A percentile compares a stretch with the other conserved stretches of the same genome.
Conservation (phyloP, 768 basidiomycete species). For the Lentinus tigrinus region DNA sequence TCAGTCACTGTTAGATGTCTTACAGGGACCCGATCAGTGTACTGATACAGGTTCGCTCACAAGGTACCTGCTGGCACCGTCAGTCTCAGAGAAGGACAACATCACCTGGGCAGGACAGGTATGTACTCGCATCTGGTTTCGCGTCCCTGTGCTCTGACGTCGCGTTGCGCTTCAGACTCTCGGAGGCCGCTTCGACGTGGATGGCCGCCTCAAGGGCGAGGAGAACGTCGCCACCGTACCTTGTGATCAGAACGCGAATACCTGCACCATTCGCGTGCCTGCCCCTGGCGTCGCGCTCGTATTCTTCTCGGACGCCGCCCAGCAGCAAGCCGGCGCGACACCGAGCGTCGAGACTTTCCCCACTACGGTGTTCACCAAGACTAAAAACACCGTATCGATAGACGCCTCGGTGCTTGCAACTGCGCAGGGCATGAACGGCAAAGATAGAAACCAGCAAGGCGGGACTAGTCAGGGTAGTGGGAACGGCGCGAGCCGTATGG, state of each 20-base stretch:
- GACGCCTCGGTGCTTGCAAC: constrained; percentile 55
- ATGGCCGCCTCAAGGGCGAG: constrained; percentile 38
- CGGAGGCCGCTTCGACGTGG: constrained; percentile 35
- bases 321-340: constrained; percentile 32
- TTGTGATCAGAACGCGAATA: constrained; percentile 42
- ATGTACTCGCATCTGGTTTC: background rate
- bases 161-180: constrained; percentile 22
- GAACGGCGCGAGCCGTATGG: background rate
- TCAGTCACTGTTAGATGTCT: constrained; percentile 26
- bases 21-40: background rate
- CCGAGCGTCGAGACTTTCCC: constrained; percentile 48
- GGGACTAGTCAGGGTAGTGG: constrained; percentile 26
- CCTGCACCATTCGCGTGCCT: constrained; percentile 59
- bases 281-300: constrained; percentile 78
- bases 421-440: constrained; percentile 56
- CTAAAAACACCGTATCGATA: constrained; percentile 53
- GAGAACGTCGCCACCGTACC: constrained; percentile 33
- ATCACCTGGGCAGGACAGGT: constrained; percentile 53
- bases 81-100: constrained; percentile 41
- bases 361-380: constrained; percentile 48
- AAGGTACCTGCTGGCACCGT: constrained; percentile 36
- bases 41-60: background rate
- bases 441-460: constrained; percentile 29
- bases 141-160: background rate
- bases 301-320: constrained; percentile 52